phyloP scores from a whole-genome alignment of 2,329 filamentous ascomycete species.

The Fusarium newnesense region DNA sequence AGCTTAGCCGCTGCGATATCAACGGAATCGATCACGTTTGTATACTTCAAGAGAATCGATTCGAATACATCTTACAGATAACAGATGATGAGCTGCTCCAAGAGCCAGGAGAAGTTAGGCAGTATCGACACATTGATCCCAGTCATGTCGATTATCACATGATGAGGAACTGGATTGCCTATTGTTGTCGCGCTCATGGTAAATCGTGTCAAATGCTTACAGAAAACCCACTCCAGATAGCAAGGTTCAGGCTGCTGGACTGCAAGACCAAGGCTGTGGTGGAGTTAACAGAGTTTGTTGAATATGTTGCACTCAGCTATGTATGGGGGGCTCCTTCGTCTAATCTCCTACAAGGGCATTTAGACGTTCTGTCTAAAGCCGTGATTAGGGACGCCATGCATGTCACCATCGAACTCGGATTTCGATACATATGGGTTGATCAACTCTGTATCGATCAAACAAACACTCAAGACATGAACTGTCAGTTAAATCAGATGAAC shows the following conservation, averaged over 20 bases:
- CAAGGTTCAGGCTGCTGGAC: not conserved
- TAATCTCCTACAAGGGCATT: not conserved
- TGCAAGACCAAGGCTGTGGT: not conserved
- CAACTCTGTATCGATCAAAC: not conserved
- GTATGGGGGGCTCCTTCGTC: not conserved
- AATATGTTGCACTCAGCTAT: not conserved
- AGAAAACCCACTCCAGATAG: rapidly evolving
- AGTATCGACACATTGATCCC: rapidly evolving
- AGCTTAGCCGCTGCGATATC: not conserved
- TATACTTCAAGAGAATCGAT: rapidly evolving
- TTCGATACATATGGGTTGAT: not conserved
- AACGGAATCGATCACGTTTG: not conserved
- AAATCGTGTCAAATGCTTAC: not conserved
- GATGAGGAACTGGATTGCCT: not conserved
- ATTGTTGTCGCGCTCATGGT: rapidly evolving
- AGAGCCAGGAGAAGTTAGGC: too few relatives aligned
- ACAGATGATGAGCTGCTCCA: not conserved
- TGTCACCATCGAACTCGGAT: rapidly evolving
- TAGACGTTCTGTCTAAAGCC: rapidly evolving
- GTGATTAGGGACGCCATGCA: not conserved
- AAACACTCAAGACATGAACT: not conserved
- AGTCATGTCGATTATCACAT: rapidly evolving
- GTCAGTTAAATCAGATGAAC: not conserved
- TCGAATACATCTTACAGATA: not conserved
- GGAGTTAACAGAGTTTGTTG: rapidly evolving